Base-by-base conservation (phyloP, 768 basidiomycete genomes). In the Nevesoporus exiguus region DNA sequence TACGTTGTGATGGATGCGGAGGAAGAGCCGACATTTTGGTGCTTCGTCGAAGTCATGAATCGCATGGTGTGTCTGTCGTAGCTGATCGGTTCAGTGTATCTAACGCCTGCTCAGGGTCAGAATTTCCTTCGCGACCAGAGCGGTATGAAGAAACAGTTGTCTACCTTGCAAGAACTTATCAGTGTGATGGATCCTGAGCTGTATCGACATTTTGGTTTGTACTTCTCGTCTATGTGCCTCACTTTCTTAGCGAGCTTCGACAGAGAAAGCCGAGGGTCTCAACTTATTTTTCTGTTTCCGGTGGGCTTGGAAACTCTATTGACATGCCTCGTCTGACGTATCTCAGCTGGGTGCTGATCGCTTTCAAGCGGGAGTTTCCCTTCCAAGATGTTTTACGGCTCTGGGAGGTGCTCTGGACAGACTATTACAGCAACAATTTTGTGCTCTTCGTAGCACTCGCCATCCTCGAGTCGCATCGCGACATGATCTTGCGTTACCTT, bases 241-340 rank as follows among this genome's bases (percentile, higher is more conserved):
- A 39, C 29, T 21, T 43, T 17, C 45, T 57, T 52, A 56, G 39
- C 21, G 3, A 14, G 27, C 19, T 31, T 53, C 17, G 55, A 78
- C 78, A 93, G 84, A 98, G 81, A 84, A 90, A 66, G 80, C 85
- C 1, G 95, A 95, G 57, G 87, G 83, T 2, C 77, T 98, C 57
- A 98, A 98, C 71, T 71, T 98, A 27, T 98, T 98, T 78, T 98
- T 98, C 77, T 98, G 94, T 71, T 99, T 98, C 82, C 84, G 96
- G 83, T 95, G 76, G 63, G 81, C 67, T 19, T 44, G n/a, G 29
- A 44, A 6, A 7, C 9, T 24, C 19, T 30, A 10, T 37, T 25
- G 5, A 13, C 5, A 4, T 24, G 39, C 15, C 44, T 31, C 13
- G 29, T 37, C 21, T 59, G 30, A 65, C 24, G 3, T 34, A 24